Conservation (phyloP, 345 rosid genomes). For the Ceriops tagal region DNA sequence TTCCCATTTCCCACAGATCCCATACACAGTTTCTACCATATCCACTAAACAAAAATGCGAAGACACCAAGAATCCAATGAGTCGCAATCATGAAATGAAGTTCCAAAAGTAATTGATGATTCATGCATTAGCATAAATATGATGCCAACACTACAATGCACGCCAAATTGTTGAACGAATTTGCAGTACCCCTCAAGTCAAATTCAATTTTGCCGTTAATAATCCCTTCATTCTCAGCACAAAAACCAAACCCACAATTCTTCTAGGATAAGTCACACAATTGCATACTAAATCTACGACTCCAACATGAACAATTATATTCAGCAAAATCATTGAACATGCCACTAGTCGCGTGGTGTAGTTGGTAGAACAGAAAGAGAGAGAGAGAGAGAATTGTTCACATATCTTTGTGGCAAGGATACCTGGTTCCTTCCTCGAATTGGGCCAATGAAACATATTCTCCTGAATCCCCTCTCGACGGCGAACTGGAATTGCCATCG, state of each 20-base stretch:
- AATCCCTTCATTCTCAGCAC: no score
- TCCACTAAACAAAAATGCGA: background rate
- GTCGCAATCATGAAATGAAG: background rate
- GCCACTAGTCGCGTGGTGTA: no score
- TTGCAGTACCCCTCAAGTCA: no score
- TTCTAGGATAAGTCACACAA: no score
- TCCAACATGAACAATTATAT: no score
- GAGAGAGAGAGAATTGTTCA: no score
- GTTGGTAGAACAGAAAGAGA: no score
- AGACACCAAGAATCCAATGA: background rate
- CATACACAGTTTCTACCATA: background rate
- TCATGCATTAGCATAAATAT: background rate
- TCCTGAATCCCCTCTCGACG: constrained; percentile 45
- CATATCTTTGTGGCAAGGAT: background rate
- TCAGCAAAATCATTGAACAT: no score
- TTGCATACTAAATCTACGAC: no score
- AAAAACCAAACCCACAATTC: no score
- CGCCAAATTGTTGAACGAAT: no score
- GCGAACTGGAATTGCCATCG: constrained; percentile 49
- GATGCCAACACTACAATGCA: constrained; percentile 19
- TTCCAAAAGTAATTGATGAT: background rate
- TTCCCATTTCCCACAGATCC: constrained; percentile 36
- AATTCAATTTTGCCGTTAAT: no score
- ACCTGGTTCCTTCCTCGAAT: constrained; percentile 64
- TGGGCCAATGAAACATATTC: constrained; percentile 66